Percentiles rank a stretch among this genome's conserved stretches.
Conservation (phyloP, 768 basidiomycete genomes). For the Leccinum pellstonianum region DNA sequence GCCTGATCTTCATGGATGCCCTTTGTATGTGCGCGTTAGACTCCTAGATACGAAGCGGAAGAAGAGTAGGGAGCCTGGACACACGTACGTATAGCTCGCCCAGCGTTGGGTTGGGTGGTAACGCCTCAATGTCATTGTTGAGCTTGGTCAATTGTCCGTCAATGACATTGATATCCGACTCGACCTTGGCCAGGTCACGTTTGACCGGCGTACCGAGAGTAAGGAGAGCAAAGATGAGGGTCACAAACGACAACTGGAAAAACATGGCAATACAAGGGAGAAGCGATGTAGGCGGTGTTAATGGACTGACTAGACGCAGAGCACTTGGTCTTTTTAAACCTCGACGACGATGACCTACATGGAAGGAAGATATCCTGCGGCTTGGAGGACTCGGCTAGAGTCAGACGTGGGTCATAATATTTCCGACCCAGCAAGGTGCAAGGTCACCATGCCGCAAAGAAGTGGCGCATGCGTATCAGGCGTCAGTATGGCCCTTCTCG, state of each 20-base stretch:
- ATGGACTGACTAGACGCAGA: not conserved
- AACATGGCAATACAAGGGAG: conserved; percentile 6
- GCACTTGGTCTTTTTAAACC: conserved; percentile 2
- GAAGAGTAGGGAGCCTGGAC: not conserved
- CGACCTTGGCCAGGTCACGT: conserved; percentile 1
- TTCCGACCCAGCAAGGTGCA: not conserved
- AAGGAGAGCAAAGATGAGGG: conserved; percentile 10
- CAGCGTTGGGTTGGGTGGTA: not conserved
- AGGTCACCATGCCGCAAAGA: not conserved
- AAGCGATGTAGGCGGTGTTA: not conserved
- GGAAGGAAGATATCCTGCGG: not conserved
- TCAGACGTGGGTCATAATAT: not conserved
- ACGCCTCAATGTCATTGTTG: not conserved
- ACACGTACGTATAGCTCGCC: not conserved
- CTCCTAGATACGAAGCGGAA: not conserved
- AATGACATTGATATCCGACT: not conserved
- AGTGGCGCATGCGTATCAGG: not conserved
- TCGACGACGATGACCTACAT: not conserved
- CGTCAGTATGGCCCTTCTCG: not conserved
- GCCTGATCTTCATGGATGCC: fast-evolving
- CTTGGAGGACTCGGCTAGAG: not conserved
- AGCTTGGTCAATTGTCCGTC: not conserved
- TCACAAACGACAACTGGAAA: conserved; percentile 11
- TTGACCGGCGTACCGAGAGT: conserved; percentile 12
- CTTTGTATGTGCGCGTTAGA: not conserved